Conservation (phyloP, 225 moss, liverwort and hornwort species). For the Polytrichum formosum region DNA sequence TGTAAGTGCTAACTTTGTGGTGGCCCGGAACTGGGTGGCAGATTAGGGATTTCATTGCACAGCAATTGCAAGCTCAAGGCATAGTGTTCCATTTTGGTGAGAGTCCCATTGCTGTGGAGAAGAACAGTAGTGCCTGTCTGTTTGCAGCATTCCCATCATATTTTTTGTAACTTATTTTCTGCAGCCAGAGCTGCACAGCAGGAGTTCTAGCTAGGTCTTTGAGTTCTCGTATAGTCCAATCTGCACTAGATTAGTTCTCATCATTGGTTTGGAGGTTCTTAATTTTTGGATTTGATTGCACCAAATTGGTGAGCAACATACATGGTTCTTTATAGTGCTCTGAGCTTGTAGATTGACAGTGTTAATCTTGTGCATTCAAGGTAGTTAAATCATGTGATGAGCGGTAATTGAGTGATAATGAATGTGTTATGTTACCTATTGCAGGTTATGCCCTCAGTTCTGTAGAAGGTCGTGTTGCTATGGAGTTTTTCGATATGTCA, state of each 20-base stretch:
- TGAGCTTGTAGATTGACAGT: no score
- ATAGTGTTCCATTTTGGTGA: conserved; percentile 88
- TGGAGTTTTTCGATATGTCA: conserved; percentile 98
- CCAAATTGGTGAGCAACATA: no score
- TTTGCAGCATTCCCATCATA: no score
- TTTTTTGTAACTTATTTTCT: no score
- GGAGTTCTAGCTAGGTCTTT: no score
- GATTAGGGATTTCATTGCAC: conserved; percentile 84
- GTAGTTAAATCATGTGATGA: no score
- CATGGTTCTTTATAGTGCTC: no score
- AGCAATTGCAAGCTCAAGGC: conserved; percentile 78
- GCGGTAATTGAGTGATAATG: background rate
- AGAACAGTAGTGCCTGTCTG: conserved; percentile 16
- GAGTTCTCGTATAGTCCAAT: background rate
- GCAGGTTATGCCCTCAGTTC: conserved; percentile 98
- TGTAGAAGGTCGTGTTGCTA: conserved; percentile 98
- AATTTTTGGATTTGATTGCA: no score
- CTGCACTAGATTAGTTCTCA: background rate
- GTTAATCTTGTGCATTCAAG: no score
- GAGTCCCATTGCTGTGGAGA: conserved; percentile 72
- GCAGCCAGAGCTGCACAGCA: no score
- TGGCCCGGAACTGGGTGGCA: conserved; percentile 17
- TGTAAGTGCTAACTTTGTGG: background rate
- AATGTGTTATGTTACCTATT: conserved; percentile 9
- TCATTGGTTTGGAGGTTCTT: background rate